Evolutionary conservation across 495 filamentous ascomycete genomes (phyloP), one percentile per base, ranked within the genome.

Genomic region (Pseudoneurospora amorphoporcata): DNA sequence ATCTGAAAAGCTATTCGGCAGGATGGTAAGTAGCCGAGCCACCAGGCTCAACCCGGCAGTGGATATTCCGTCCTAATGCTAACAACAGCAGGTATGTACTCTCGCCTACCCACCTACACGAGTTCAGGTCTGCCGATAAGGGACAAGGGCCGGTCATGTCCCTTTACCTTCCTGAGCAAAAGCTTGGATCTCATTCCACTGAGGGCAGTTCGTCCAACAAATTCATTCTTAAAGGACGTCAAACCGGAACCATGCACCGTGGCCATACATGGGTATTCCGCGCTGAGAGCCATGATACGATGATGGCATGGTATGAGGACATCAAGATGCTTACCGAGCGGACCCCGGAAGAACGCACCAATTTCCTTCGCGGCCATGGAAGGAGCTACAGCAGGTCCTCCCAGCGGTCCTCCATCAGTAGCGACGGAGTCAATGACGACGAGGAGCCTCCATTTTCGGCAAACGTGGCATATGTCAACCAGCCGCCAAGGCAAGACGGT

Each of bases 211-310:
- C 91, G 29, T 97, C 94, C n/a, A 95, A 98, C 84, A 99, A 99
- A 77, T 99, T 98, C 79, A 92, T 97, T 82, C 88, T 99, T 68
- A 98, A 98, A 82, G 95, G 95, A 53, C 91, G 94, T 69, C 95
- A 99, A 81, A 95, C 92, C 17, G 95, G 95, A 68, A 81, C 90
- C 9, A 93, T 98, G 88, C 95, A 98, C 77, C 91, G 94, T 69
- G 95, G 94, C 29, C 95, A 99, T 78, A 94, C 93, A 14, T 99
- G 95, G 95, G 95, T 98, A 7, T 98, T 99, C 85, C 89, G 95
- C 61, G 94, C 94, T 10, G 95, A 98, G 81, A 92, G 92, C 40
- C 89, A 97, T 81, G 96, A 97, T 73, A 97, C 93, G 9, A 98
- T 99, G 96, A 89, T 97, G 84, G 92, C 92, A 37, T 97, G 95